These are phyloP conservation scores for Eucalyptus albens DNA, from an alignment of 345 rosid species.

Conservation along the genomic window DNA sequence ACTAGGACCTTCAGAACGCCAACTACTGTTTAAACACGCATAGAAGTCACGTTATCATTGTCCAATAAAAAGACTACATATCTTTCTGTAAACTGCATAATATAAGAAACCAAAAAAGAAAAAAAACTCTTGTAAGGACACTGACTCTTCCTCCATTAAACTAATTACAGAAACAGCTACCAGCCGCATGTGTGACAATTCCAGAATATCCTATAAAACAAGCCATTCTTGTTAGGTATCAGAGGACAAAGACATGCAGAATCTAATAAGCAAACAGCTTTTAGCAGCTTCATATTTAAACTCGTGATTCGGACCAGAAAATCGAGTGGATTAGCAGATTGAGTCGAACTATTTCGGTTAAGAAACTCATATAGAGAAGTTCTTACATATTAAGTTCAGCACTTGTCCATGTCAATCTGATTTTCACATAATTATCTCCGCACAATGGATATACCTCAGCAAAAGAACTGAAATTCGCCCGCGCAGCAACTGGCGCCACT, in stretches of 20 bases:
- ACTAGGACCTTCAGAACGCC: neutral
- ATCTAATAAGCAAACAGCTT: too few relatives aligned
- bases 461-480: constrained; percentile 53
- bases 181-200: neutral
- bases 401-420: neutral
- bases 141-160: neutral
- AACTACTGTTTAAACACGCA: neutral
- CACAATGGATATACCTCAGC: constrained; percentile 45
- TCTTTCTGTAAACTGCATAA: neutral
- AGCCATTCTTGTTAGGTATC: neutral
- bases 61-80: neutral
- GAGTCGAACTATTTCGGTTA: neutral
- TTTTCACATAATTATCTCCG: neutral
- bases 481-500: constrained; percentile 78
- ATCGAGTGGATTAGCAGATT: neutral
- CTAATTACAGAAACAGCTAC: neutral
- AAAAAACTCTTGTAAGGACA: neutral
- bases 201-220: neutral
- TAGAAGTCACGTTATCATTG: neutral
- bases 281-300: too few relatives aligned
- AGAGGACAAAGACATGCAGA: neutral
- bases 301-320: neutral
- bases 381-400: neutral
- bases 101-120: neutral
- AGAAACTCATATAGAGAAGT: neutral